Evolutionary conservation across 768 basidiomycete genomes (phyloP).

Genomic region (Trichaptum fuscoviolaceum): DNA sequence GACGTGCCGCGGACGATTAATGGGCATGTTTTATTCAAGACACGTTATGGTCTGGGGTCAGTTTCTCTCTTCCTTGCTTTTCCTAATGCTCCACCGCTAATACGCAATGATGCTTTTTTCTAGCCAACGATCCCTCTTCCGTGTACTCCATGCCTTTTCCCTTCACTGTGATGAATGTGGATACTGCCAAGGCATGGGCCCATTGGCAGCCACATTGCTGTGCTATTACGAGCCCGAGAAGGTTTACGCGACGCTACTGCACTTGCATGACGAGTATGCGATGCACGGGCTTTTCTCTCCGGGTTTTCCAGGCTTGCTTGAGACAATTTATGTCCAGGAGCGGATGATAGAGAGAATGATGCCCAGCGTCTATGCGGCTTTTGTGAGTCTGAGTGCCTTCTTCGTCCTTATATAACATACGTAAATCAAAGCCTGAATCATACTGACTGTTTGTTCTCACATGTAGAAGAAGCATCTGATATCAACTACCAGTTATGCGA

Average conservation of each 20-base stretch:
- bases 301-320: constrained; percentile 93
- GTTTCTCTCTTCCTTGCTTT: constrained; percentile 24
- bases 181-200: constrained; percentile 99
- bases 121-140: constrained; percentile 89
- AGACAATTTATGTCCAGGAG: constrained; percentile 96
- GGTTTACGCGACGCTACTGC: constrained; percentile 77
- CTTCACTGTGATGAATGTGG: constrained; percentile 81
- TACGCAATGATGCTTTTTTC: background rate
- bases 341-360: constrained; percentile 80
- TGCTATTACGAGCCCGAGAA: constrained; percentile 92
- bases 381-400: constrained; percentile 35
- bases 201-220: constrained; percentile 89
- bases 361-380: constrained; percentile 83
- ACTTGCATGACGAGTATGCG: constrained; percentile 83
- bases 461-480: constrained; percentile 73
- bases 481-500: constrained; percentile 91
- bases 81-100: background rate
- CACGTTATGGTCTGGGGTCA: constrained; percentile 92
- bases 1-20: constrained; percentile 96
- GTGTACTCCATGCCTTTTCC: constrained; percentile 90
- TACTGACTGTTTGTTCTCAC: background rate
- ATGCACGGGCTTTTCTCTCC: constrained; percentile 89
- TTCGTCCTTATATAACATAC: background rate
- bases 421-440: background rate
- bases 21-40: constrained; percentile 91